Evolutionary conservation across 768 basidiomycete genomes (phyloP), one percentile per base, ranked within the genome.

Genomic region (Astraeus odoratus): DNA sequence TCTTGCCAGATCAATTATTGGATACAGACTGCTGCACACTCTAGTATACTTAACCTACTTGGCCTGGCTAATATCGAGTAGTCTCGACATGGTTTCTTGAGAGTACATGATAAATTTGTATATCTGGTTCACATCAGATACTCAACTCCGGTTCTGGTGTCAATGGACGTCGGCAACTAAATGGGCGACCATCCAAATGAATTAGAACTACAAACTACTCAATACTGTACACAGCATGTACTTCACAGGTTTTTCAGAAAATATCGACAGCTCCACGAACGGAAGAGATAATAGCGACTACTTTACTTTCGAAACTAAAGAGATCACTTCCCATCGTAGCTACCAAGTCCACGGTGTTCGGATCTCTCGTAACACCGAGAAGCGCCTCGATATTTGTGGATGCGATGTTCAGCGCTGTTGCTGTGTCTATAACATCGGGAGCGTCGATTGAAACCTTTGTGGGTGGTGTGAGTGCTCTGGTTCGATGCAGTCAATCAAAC

Each of bases 361-460:
- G 27, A n/a, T 44, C n/a, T 5, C 43, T 15, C 20, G 43, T 6
- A 24, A 30, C 13, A 29, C 43, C 43, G n/a, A 15, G 39, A 31
- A 80, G 58, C 44, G 64, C 63, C 46, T 75, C 75, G 4, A 80
- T 51, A 55, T 77, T 75, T 13, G 63, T 60, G 29, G 71, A 70
- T n/a, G 68, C 74, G 8, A 77, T 57, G 6, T 66, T 69, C 34
- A 76, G 52, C 0, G 78, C 77, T 13, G 34, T 22, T 38, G 33
- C 27, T 13, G 6, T 29, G 27, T 29, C 27, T 6, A 13, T 29
- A 13, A 29, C 27, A 29, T 29, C 27, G 27, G 27, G 27, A 13
- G 27, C 57, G 24, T 65, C 67, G 3, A 66, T 42, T 15, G 60
- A 57, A 5, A 50, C 67, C 70, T 69, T 38, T n/a, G n/a, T n/a